Percentiles rank a stretch among this genome's conserved stretches.
These are phyloP conservation scores for Pseudogymnoascus sp. DNA, from an alignment of 2,329 filamentous ascomycete species.

Conservation along the genomic window DNA sequence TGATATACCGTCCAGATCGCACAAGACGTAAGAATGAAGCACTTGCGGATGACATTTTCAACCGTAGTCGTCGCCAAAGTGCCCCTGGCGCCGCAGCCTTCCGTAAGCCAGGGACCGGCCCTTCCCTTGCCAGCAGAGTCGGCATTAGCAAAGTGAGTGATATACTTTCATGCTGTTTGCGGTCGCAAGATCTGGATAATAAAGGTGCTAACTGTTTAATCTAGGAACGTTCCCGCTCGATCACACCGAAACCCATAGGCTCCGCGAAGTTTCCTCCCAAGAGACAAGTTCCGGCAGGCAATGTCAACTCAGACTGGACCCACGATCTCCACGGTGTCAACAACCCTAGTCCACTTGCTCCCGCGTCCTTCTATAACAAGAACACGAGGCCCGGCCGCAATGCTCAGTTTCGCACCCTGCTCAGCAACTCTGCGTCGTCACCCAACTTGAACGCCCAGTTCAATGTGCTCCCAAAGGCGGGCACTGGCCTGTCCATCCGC, in stretches of 20 bases:
- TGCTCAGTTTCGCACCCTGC: constrained; percentile 19
- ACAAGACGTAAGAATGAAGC: constrained; percentile 63
- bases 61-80: constrained; percentile 49
- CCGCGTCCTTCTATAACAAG: constrained; percentile 32
- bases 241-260: background rate
- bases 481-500: constrained; percentile 57
- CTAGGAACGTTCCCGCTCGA: constrained; percentile 3
- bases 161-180: background rate
- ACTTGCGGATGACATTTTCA: constrained; percentile 66
- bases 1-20: constrained; percentile 32
- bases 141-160: constrained; percentile 60
- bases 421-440: constrained; percentile 25
- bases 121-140: constrained; percentile 62
- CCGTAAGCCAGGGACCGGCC: constrained; percentile 37
- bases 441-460: constrained; percentile 27
- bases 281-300: constrained; percentile 36
- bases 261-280: constrained; percentile 26
- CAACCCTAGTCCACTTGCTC: constrained; percentile 34
- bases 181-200: constrained; percentile 12
- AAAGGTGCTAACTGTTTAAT: background rate
- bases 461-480: constrained; percentile 28
- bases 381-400: constrained; percentile 18
- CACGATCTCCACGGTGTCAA: constrained; percentile 55
- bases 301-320: constrained; percentile 62
- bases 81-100: constrained; percentile 38